Conservation (phyloP, 2,329 filamentous ascomycete species). For the Fusarium haematococcum region DNA sequence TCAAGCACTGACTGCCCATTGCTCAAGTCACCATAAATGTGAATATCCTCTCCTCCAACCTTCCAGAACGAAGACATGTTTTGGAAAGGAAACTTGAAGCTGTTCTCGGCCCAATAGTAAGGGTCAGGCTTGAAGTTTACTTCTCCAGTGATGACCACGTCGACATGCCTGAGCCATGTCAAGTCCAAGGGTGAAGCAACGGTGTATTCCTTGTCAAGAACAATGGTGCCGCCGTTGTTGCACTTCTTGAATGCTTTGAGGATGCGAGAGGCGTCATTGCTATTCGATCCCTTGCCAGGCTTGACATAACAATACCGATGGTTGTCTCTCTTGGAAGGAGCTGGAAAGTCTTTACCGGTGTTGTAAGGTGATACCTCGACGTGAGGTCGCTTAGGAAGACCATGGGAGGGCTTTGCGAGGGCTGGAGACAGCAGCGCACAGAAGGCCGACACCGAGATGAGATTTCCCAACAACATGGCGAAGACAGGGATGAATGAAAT, state of each 20-base stretch:
- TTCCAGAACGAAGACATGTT: constrained; percentile 63
- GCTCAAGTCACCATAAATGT: constrained; percentile 74
- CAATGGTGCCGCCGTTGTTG: constrained; percentile 72
- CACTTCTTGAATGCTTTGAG: constrained; percentile 54
- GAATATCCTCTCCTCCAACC: constrained; percentile 57
- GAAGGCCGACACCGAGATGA: constrained; percentile 22
- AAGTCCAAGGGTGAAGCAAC: constrained; percentile 74
- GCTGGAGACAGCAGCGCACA: constrained; percentile 26
- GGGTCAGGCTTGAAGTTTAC: constrained; percentile 75
- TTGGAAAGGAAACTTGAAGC: constrained; percentile 74
- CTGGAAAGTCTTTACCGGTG: constrained; percentile 28
- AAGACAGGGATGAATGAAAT: background rate
- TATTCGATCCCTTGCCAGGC: constrained; percentile 14
- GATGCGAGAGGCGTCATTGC: constrained; percentile 34
- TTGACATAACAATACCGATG: constrained; percentile 36
- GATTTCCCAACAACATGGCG: constrained; percentile 17
- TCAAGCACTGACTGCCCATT: constrained; percentile 76
- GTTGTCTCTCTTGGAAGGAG: constrained; percentile 26
- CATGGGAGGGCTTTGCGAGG: constrained; percentile 1
- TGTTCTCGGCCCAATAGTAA: constrained; percentile 74
- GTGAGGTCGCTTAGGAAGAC: constrained; percentile 32
- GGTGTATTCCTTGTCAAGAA: constrained; percentile 70
- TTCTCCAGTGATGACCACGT: constrained; percentile 67
- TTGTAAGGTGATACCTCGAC: constrained; percentile 34
- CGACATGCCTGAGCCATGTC: constrained; percentile 72